Percentiles rank a stretch among this genome's conserved stretches.
These are phyloP conservation scores for Penicillium ochrochloron DNA, from an alignment of 495 filamentous ascomycete species.

Conservation along the genomic window DNA sequence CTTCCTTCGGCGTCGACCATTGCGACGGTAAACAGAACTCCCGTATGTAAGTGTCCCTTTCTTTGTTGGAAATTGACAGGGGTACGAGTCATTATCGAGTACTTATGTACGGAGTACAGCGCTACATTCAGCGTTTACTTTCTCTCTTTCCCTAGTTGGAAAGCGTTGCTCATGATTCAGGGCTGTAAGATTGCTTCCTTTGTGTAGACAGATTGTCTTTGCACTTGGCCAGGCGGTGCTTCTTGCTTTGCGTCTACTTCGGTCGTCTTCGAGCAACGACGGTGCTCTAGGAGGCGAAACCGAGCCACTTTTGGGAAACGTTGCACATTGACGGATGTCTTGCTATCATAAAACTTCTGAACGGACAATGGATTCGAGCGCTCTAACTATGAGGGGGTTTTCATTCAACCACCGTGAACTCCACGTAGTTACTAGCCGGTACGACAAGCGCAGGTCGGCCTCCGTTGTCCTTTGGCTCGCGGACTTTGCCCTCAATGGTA, in stretches of 20 bases:
- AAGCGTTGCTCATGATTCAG: too few relatives aligned
- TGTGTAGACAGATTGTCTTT: too few relatives aligned
- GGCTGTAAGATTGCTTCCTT: too few relatives aligned
- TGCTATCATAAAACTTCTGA: neutral
- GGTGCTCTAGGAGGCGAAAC: conserved; percentile 1
- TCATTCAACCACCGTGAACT: neutral
- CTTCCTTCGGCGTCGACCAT: too few relatives aligned
- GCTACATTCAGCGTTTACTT: too few relatives aligned
- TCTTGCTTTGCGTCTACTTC: conserved; percentile 1
- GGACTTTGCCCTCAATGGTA: neutral
- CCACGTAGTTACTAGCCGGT: neutral
- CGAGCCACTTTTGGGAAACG: conserved; percentile 3
- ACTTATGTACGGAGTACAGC: too few relatives aligned
- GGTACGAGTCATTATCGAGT: too few relatives aligned
- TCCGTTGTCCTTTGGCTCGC: neutral
- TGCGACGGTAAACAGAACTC: too few relatives aligned
- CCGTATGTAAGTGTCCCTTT: too few relatives aligned
- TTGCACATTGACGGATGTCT: neutral
- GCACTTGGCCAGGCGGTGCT: conserved; percentile 7
- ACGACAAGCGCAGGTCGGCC: conserved; percentile 1
- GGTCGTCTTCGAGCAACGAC: conserved; percentile 7
- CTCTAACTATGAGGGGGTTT: neutral
- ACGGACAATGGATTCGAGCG: neutral
- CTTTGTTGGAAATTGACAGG: too few relatives aligned
- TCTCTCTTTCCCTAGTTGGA: too few relatives aligned